phyloP scores from a whole-genome alignment of 225 moss, liverwort and hornwort species.

The Sphagnum tenellum region DNA sequence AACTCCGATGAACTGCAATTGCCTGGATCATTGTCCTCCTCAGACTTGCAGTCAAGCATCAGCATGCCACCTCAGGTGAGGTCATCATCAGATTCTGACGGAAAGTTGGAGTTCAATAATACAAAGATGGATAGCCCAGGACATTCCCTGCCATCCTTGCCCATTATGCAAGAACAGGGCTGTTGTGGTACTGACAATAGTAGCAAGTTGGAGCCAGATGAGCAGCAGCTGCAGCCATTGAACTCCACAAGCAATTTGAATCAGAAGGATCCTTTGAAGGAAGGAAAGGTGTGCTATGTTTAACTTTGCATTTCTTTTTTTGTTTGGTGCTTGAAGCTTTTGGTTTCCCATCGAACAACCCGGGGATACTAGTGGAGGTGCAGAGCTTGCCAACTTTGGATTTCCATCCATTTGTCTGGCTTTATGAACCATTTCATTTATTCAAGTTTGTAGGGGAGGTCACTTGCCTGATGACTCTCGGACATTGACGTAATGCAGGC shows the following conservation, averaged over 20 bases:
- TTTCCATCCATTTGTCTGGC: no score
- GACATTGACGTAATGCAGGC: slow-evolving; percentile 14
- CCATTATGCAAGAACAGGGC: slow-evolving; percentile 6
- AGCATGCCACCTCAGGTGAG: slow-evolving; percentile 12
- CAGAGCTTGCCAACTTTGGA: no score
- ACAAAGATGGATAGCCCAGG: slow-evolving; percentile 16
- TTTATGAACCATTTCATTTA: no score
- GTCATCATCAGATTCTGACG: slow-evolving; percentile 23
- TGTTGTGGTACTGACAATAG: not conserved
- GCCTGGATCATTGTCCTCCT: slow-evolving; percentile 47
- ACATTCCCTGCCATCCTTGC: slow-evolving; percentile 3
- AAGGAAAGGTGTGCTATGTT: no score
- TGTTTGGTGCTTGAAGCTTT: no score
- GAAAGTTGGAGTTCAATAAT: slow-evolving; percentile 12
- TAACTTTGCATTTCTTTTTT: no score
- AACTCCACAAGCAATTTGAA: no score
- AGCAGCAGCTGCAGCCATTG: no score
- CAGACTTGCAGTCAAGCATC: slow-evolving; percentile 23
- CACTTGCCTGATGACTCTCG: not conserved
- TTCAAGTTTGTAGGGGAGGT: no score
- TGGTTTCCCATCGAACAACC: no score
- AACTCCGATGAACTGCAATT: slow-evolving; percentile 38
- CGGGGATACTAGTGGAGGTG: no score
- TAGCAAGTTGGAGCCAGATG: not conserved
- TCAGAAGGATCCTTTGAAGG: no score